Evolutionary conservation across 805 yeast genomes (phyloP), one percentile per base, ranked within the genome.

Genomic region (Wickerhamiella occidentalis): DNA sequence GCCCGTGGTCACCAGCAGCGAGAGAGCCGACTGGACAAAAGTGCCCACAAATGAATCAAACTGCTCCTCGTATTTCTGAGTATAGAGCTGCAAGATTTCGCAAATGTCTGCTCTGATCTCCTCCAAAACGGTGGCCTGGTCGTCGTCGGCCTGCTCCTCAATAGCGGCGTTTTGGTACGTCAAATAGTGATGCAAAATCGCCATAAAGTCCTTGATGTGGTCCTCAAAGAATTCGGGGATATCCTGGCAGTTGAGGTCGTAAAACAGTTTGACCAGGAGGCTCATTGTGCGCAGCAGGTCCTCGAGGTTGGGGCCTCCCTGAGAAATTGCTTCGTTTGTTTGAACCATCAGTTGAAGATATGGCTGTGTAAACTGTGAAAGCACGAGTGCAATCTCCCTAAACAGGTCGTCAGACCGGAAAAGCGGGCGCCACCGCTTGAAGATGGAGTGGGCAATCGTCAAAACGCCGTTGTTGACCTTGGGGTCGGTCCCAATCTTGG

Each of bases 151-250:
- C 45, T 74, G 78, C 1, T 69, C 67, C 46, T 77, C 77, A 17
- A 71, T 77, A 4, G 83, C 64, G 0, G 74, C 68, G 51, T 79
- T 79, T 13, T 69, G 61, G 61, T 79, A 85, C 37, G 73, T 67
- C 51, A 92, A 70, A 63, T 88, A 90, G 65, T 83, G 84, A 63
- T 86, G 94, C 56, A 88, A 71, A 25, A 88, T 75, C 4, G 72
- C 71, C 92, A 94, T 85, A 48, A 94, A 87, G 15, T 67, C 69
- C 37, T 73, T 68, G 64, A 92, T 68, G 63, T 92, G 76, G 66
- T 92, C 97, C 67, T 94, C 99, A 63, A 92, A 92, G 62, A 90
- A 92, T 66, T 88, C 98, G 1, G 99, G 98, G 48, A 92, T 82
- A 66, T 92, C 99, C 68, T 94, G 98, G 66, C 96, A 90, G 64